phyloP scores from a whole-genome alignment of 805 yeast genomes.

The Debaryomyces maramus region DNA sequence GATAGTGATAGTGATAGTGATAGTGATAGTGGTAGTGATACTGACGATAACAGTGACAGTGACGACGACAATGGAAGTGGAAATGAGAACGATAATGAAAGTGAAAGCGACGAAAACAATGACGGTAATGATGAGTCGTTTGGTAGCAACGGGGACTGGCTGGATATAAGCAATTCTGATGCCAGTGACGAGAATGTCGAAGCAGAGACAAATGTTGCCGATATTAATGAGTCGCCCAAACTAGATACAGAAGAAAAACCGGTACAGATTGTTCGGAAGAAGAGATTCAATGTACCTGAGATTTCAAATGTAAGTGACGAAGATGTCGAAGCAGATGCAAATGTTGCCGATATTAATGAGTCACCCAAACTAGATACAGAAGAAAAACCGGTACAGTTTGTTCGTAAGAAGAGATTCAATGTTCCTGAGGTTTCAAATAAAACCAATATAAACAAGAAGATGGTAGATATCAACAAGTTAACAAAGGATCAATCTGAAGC shows the following conservation, averaged over 20 bases:
- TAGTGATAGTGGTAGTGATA: slow-evolving; percentile 12
- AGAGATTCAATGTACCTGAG: slow-evolving; percentile 6
- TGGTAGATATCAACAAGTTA: slow-evolving; percentile 18
- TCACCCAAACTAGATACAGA: slow-evolving; percentile 6
- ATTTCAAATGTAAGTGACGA: background rate
- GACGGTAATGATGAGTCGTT: slow-evolving; percentile 7
- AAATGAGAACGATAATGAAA: slow-evolving; percentile 7
- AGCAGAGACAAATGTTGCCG: slow-evolving; percentile 14
- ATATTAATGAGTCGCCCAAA: slow-evolving; percentile 8
- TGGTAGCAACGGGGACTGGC: slow-evolving; percentile 10
- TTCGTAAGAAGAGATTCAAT: slow-evolving; percentile 15
- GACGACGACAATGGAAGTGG: slow-evolving; percentile 10
- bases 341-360: too few species aligned
- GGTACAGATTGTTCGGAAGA: slow-evolving; percentile 7
- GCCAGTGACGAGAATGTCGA: slow-evolving; percentile 16
- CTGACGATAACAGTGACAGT: slow-evolving; percentile 5
- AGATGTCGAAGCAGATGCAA: slow-evolving; percentile 10
- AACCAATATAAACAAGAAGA: slow-evolving; percentile 18
- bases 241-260: slow-evolving; percentile 1
- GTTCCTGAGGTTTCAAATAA: slow-evolving; percentile 4
- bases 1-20: slow-evolving; percentile 27
- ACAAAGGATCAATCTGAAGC: slow-evolving; percentile 9
- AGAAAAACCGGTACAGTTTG: slow-evolving; percentile 8
- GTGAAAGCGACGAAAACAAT: slow-evolving; percentile 10
- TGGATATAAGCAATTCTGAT: slow-evolving; percentile 10